Evolutionary conservation across 176 grass and related monocot species (phyloP).

Genomic region (maize (Zea mays)): Zm-B73-REFERENCE-NAM-5.0 NC_050101.1:9947001-9947500

Average conservation of each 20-base stretch:
- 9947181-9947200: conserved; percentile 55
- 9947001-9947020: conserved; percentile 39
- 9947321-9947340: conserved; percentile 55
- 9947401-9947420: conserved; percentile 52
- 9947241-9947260: conserved; percentile 49
- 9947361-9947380: conserved; percentile 55
- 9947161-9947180: conserved; percentile 78
- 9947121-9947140: conserved; percentile 57
- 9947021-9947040: conserved; percentile 53
- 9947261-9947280: conserved; percentile 54
- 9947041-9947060: conserved; percentile 31
- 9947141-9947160: conserved; percentile 81
- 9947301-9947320: conserved; percentile 50
- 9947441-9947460: conserved; percentile 67
- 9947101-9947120: conserved; percentile 48
- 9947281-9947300: conserved; percentile 55
- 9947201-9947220: conserved; percentile 37
- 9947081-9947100: conserved; percentile 35
- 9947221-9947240: conserved; percentile 66
- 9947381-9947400: conserved; percentile 54
- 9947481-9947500: conserved; percentile 39
- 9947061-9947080: conserved; percentile 33
- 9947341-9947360: conserved; percentile 65
- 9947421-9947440: conserved; percentile 57
- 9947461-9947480: conserved; percentile 46